Evolutionary conservation across 495 filamentous ascomycete species (phyloP), one percentile per base, ranked within the genome.

Genomic region (Penicillium salamii): DNA sequence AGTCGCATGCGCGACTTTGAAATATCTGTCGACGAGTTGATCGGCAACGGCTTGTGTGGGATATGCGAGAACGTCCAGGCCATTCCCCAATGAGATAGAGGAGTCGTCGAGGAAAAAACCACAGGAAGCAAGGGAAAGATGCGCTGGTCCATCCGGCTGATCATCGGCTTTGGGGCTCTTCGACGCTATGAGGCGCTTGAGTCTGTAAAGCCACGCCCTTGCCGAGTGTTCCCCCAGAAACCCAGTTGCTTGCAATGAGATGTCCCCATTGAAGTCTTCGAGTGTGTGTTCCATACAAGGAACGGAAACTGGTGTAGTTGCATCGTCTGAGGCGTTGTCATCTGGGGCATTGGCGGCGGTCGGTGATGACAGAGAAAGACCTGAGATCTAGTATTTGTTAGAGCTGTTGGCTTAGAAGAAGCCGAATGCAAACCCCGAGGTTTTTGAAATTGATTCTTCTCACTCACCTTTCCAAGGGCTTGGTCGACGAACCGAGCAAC

Each of bases 151-250:
- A 42, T 62, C 55, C 6, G 31, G 26, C 8, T 46, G 43, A 1
- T 62, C 50, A 43, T 31, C 42, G 9, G 49, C 5, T 15, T 46
- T 13, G 18, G 21, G 36, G 3, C 38, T 34, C 18, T 34, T 29
- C 12, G 28, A 34, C 14, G 15, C 13, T 15, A 40, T 60, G 58
- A 11, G 62, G 51, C n/a, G 58, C 49, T 65, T 63, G 29, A 71
- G 50, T 42, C 66, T 58, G 55, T 78, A 75, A 24, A 83, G 62
- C 82, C 82, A 85, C 33, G 69, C 65, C 13, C 81, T 66, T 36
- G 81, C 79, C 2, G 81, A 85, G 40, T 76, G 80, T 46, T 80
- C 81, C 17, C 82, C 82, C 26, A 83, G 59, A 56, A 78, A 83
- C 0, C 82, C 82, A 32, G 74, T 78, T 1, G 67, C 62, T 38